phyloP scores from a whole-genome alignment of 2,329 filamentous ascomycete genomes.

The Aspergillus sp. region DNA sequence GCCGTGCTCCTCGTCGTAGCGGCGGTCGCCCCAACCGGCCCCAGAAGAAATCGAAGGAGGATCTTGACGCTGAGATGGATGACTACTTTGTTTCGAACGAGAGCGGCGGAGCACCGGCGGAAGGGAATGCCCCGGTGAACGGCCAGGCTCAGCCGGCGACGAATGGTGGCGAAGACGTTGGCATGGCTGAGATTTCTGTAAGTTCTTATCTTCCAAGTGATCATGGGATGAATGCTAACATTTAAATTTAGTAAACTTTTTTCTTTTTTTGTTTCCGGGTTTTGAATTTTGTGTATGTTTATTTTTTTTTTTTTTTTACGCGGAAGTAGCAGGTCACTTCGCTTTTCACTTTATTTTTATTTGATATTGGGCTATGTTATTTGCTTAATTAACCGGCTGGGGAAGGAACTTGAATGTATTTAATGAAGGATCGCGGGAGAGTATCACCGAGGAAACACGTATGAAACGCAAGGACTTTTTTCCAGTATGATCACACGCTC shows the following conservation, averaged over 20 bases:
- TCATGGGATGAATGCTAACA: not conserved
- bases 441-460: not conserved
- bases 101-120: conserved; percentile 28
- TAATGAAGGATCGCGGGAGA: not conserved
- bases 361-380: too few relatives aligned
- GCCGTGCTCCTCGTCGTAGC: conserved; percentile 40
- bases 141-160: conserved; percentile 44
- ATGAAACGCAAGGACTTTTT: not conserved
- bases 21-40: conserved; percentile 57
- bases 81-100: conserved; percentile 67
- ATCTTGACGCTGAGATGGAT: conserved; percentile 95
- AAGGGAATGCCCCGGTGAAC: conserved; percentile 39
- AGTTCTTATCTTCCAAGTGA: conserved; percentile 11
- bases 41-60: conserved; percentile 84
- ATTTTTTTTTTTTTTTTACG: not conserved
- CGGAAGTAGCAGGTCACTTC: not conserved
- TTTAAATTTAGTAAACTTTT: too few relatives aligned
- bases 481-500: not conserved
- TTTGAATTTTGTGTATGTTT: too few relatives aligned
- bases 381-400: too few relatives aligned
- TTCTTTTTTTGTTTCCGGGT: too few relatives aligned
- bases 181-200: conserved; percentile 53
- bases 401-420: not conserved
- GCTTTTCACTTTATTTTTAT: not conserved
- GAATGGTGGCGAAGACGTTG: conserved; percentile 45